A percentile compares a stretch with the other conserved stretches of the same genome.
Evolutionary conservation across 2,329 filamentous ascomycete genomes (phyloP).

Genomic region (Alternaria consortialis): DNA sequence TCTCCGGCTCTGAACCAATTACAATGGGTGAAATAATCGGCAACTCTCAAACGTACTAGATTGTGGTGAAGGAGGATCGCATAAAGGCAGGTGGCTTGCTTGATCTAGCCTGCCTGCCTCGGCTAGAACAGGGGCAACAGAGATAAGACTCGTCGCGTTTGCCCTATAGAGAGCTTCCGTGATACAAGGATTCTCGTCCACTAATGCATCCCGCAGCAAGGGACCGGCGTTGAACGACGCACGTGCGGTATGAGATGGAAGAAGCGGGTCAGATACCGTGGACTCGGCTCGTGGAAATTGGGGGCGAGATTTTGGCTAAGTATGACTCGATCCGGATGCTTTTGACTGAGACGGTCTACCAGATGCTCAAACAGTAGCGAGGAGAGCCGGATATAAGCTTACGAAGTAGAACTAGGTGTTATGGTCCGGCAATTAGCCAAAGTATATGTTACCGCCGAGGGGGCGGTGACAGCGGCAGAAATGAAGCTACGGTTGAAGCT

Average conservation of each 20-base stretch:
- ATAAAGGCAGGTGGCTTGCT: constrained; percentile 14
- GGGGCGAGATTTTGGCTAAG: background rate
- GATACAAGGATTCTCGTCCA: background rate
- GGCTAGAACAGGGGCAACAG: background rate
- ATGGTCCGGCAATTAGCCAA: background rate
- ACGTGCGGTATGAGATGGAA: constrained; percentile 2
- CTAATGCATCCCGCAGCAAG: background rate
- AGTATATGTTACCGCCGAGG: background rate
- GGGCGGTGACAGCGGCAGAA: constrained; percentile 2
- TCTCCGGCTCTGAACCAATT: background rate
- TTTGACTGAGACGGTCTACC: background rate
- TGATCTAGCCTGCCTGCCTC: constrained; percentile 1
- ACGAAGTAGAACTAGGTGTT: background rate
- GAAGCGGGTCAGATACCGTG: constrained; percentile 2
- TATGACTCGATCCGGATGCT: background rate
- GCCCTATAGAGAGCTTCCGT: background rate
- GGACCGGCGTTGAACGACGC: constrained; percentile 1
- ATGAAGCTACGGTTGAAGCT: background rate
- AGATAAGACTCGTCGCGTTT: constrained; percentile 7
- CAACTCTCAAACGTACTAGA: background rate
- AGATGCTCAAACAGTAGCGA: background rate
- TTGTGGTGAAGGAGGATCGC: background rate
- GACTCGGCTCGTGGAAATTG: constrained; percentile 3
- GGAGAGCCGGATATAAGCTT: too few relatives aligned
- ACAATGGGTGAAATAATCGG: background rate